Conservation (phyloP, 2,329 filamentous ascomycete species). For the Colletotrichum magnum region DNA sequence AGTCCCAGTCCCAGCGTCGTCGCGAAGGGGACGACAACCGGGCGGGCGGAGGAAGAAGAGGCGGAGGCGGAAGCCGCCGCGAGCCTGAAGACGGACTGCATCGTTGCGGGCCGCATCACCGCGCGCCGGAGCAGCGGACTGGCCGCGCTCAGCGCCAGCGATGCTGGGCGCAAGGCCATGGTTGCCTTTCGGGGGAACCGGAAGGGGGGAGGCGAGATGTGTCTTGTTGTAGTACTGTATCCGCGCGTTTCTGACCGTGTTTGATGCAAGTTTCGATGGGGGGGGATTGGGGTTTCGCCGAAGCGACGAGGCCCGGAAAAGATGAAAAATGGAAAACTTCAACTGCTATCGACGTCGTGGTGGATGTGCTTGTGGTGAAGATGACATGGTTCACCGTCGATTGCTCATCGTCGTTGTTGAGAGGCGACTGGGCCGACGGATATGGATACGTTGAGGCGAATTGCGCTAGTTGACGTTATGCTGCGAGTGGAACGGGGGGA, state of each 20-base stretch:
- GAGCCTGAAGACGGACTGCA: constrained; percentile 39
- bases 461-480: constrained; percentile 40
- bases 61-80: constrained; percentile 17
- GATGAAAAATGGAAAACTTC: constrained; percentile 3
- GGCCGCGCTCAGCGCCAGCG: constrained; percentile 38
- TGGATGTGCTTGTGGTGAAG: constrained; percentile 20
- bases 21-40: constrained; percentile 8
- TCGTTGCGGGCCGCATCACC: constrained; percentile 36
- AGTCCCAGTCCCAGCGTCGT: constrained; percentile 40
- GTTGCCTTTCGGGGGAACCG: constrained; percentile 20
- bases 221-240: background rate
- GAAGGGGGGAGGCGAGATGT: background rate
- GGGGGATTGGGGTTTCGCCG: background rate
- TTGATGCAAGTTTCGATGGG: background rate
- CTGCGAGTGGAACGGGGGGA: background rate
- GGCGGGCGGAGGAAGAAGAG: constrained; percentile 10
- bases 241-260: constrained; percentile 12
- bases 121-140: constrained; percentile 36
- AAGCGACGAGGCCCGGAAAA: constrained; percentile 7
- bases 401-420: constrained; percentile 32
- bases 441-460: constrained; percentile 41
- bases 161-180: constrained; percentile 41
- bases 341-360: constrained; percentile 25
- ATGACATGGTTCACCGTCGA: constrained; percentile 28
- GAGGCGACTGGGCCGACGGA: constrained; percentile 29